These are phyloP conservation scores for Plenodomus lindquistii DNA, from an alignment of 2,329 filamentous ascomycete species.

Conservation along the genomic window DNA sequence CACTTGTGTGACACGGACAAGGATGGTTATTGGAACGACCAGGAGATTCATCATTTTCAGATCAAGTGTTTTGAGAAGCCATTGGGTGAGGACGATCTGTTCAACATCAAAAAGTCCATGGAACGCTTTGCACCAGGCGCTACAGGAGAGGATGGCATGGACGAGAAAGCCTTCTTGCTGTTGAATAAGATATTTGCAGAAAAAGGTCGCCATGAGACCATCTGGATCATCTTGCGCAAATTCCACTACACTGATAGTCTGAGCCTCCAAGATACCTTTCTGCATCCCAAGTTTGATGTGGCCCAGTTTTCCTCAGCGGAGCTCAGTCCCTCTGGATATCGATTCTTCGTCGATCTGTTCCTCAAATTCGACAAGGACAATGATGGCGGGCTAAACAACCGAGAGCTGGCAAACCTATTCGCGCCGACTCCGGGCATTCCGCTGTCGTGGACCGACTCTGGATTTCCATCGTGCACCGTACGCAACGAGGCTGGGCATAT, in stretches of 20 bases:
- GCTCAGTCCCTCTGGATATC: slow-evolving; percentile 89
- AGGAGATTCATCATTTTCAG: slow-evolving; percentile 90
- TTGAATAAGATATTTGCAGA: slow-evolving; percentile 96
- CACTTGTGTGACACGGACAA: slow-evolving; percentile 96
- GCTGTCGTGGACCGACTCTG: slow-evolving; percentile 81
- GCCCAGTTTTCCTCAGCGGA: slow-evolving; percentile 91
- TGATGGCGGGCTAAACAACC: slow-evolving; percentile 86
- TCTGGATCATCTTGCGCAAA: slow-evolving; percentile 94
- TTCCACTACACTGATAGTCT: slow-evolving; percentile 97
- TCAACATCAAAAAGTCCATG: slow-evolving; percentile 89
- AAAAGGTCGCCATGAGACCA: slow-evolving; percentile 95
- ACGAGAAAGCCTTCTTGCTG: slow-evolving; percentile 80
- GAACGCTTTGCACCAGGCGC: slow-evolving; percentile 67
- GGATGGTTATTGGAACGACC: slow-evolving; percentile 87
- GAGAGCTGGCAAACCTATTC: slow-evolving; percentile 84
- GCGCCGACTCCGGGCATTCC: slow-evolving; percentile 91
- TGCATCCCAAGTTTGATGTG: slow-evolving; percentile 93
- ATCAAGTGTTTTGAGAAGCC: slow-evolving; percentile 88
- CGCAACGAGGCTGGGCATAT: slow-evolving; percentile 94
- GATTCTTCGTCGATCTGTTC: slow-evolving; percentile 97
- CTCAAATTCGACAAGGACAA: slow-evolving; percentile 96
- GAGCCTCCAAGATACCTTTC: slow-evolving; percentile 85
- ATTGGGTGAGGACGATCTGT: slow-evolving; percentile 76
- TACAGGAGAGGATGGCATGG: slow-evolving; percentile 68
- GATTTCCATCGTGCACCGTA: slow-evolving; percentile 91